phyloP scores from a whole-genome alignment of 169 alveolate species.

The Eimeria falciformis region DNA sequence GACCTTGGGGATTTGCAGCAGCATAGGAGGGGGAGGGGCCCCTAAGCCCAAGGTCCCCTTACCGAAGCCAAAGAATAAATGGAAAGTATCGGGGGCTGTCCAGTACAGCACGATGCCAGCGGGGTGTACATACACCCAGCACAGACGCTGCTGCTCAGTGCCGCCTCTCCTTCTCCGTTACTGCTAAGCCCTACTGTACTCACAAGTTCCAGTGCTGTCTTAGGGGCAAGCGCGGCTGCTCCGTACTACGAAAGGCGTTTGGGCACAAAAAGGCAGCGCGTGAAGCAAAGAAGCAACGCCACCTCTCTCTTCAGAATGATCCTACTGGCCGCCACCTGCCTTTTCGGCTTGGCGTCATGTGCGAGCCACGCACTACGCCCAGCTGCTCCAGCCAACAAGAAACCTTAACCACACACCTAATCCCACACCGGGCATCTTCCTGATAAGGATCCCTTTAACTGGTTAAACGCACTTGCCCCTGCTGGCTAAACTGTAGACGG shows the following conservation, averaged over 20 bases:
- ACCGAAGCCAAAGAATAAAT: neutral
- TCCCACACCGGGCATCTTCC: neutral
- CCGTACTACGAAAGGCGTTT: neutral
- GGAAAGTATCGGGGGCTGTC: neutral
- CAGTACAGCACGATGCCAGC: conserved; percentile 30
- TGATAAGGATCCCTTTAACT: no score
- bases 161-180: neutral
- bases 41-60: neutral
- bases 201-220: no score
- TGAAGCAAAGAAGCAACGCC: neutral
- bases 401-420: conserved; percentile 5
- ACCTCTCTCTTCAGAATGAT: neutral
- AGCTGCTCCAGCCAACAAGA: no score
- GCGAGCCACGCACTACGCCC: neutral
- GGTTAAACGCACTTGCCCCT: no score
- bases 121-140: neutral
- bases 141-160: neutral
- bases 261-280: neutral
- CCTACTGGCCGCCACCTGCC: neutral
- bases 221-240: no score
- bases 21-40: neutral
- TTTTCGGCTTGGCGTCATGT: conserved; percentile 18
- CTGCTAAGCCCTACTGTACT: no score
- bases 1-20: neutral
- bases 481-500: no score